Percentiles rank a stretch among this genome's conserved stretches.
phyloP scores from a whole-genome alignment of 1,139 yeast species.

The Blastobotrys persicus region DNA sequence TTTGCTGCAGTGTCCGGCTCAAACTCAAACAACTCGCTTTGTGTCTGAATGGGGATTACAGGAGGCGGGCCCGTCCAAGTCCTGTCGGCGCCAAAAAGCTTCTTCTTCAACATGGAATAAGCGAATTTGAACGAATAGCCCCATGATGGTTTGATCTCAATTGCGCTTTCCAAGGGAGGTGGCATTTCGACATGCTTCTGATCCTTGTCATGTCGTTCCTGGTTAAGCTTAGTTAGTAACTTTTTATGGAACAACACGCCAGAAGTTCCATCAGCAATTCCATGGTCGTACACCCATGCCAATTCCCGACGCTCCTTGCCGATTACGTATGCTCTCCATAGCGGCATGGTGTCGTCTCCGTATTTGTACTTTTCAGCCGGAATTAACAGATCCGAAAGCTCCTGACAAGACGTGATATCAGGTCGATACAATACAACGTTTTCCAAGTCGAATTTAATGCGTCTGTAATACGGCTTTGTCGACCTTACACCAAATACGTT shows the following conservation, averaged over 20 bases:
- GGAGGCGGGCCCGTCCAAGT: slow-evolving; percentile 18
- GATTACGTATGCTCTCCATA: slow-evolving; percentile 25
- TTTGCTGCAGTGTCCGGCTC: slow-evolving; percentile 10
- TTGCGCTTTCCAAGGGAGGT: slow-evolving; percentile 16
- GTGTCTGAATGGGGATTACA: slow-evolving; percentile 18
- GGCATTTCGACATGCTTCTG: not conserved
- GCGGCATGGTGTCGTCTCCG: slow-evolving; percentile 20
- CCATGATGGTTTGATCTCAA: slow-evolving; percentile 22
- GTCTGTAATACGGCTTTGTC: slow-evolving; percentile 9
- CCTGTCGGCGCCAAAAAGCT: not conserved
- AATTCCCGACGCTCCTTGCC: slow-evolving; percentile 15
- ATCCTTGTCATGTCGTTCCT: not conserved
- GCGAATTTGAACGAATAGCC: not conserved
- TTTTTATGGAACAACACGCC: slow-evolving; percentile 25
- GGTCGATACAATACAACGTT: slow-evolving; percentile 7
- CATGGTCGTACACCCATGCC: slow-evolving; percentile 26
- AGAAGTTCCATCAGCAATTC: slow-evolving; percentile 25
- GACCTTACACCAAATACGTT: slow-evolving; percentile 11
- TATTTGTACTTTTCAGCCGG: slow-evolving; percentile 14
- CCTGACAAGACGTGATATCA: slow-evolving; percentile 7
- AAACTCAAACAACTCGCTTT: slow-evolving; percentile 18
- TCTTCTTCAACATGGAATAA: not conserved
- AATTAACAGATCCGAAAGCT: slow-evolving; percentile 11
- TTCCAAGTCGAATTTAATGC: slow-evolving; percentile 11
- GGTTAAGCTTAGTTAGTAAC: slow-evolving; percentile 17